Conservation (phyloP, 2,329 filamentous ascomycete genomes). For the Cytospora leucostoma region DNA sequence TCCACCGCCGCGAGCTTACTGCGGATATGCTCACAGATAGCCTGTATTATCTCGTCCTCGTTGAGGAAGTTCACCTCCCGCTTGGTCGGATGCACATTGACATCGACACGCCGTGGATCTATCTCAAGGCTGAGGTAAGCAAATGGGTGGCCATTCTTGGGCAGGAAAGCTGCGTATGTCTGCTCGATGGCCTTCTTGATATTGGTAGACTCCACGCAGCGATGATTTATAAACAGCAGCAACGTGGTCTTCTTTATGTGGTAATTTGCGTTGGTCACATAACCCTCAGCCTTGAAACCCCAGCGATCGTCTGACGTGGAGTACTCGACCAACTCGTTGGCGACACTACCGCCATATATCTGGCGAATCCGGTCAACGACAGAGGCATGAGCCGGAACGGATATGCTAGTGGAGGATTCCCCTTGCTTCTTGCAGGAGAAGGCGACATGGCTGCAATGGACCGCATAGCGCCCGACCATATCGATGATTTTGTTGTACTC, state of each 20-base stretch:
- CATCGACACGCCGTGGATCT: slow-evolving; percentile 87
- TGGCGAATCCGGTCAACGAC: slow-evolving; percentile 84
- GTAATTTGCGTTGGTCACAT: slow-evolving; percentile 92
- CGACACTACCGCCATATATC: slow-evolving; percentile 80
- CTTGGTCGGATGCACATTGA: slow-evolving; percentile 97
- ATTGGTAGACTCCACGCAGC: slow-evolving; percentile 83
- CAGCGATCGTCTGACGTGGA: slow-evolving; percentile 71
- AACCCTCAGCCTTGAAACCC: slow-evolving; percentile 80
- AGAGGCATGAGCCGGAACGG: slow-evolving; percentile 72
- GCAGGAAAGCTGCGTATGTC: slow-evolving; percentile 82
- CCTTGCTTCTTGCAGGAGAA: slow-evolving; percentile 98
- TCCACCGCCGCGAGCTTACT: slow-evolving; percentile 82
- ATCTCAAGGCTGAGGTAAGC: slow-evolving; percentile 91
- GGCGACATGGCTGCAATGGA: slow-evolving; percentile 87
- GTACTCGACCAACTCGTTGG: slow-evolving; percentile 84
- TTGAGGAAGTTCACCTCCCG: slow-evolving; percentile 96
- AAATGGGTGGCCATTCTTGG: slow-evolving; percentile 93
- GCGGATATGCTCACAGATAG: slow-evolving; percentile 78
- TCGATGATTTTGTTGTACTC: slow-evolving; percentile 99
- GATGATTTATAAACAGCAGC: slow-evolving; percentile 94
- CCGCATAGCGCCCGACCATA: slow-evolving; percentile 87
- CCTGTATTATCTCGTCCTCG: slow-evolving; percentile 91
- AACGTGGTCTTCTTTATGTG: slow-evolving; percentile 86
- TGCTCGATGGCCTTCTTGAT: slow-evolving; percentile 92
- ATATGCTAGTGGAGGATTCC: slow-evolving; percentile 79